Evolutionary conservation across 2,329 filamentous ascomycete genomes (phyloP).

Genomic region (Ambrosiella xylebori): DNA sequence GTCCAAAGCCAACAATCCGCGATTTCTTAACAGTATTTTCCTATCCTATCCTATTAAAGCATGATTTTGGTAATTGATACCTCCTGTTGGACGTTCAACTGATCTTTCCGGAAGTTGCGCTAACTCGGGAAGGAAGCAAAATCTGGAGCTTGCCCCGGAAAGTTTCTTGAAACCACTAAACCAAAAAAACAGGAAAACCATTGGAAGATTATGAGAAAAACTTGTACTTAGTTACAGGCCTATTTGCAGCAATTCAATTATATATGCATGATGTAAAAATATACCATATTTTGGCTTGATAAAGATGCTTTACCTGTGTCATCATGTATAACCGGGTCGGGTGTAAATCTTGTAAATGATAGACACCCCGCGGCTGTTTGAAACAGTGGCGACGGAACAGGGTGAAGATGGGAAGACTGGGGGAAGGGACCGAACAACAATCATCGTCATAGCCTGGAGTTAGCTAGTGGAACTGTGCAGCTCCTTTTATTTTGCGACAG

Average conservation of each 20-base stretch:
- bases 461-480: not conserved
- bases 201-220: not conserved
- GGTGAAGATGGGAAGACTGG: not conserved
- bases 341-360: too few species aligned
- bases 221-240: not conserved
- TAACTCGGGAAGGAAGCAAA: not conserved
- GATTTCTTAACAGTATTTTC: too few species aligned
- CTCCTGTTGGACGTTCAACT: not conserved
- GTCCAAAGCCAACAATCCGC: too few species aligned
- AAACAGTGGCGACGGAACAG: not conserved
- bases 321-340: too few species aligned
- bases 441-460: not conserved
- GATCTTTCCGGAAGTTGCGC: not conserved
- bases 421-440: not conserved
- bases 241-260: too few species aligned
- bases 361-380: too few species aligned
- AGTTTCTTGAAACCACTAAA: not conserved
- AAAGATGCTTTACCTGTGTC: too few species aligned
- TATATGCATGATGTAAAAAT: too few species aligned
- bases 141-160: not conserved
- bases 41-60: too few species aligned
- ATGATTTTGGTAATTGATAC: too few species aligned
- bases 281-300: too few species aligned
- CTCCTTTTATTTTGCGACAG: not conserved
- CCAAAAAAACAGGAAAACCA: not conserved